phyloP scores from a whole-genome alignment of 176 grass and related monocot species.

The Triticum urartu region DNA sequence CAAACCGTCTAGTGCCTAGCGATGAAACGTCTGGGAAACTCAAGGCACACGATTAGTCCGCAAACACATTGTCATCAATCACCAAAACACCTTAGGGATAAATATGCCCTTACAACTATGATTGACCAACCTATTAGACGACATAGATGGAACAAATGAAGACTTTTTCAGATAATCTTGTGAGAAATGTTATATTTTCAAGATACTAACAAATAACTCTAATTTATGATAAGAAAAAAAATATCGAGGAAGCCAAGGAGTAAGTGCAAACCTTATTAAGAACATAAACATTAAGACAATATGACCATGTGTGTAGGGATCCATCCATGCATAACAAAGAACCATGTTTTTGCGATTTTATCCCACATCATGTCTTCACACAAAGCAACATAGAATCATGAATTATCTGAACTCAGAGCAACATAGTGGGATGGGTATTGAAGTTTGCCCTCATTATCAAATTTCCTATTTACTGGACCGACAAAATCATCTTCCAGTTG shows the following conservation, averaged over 20 bases:
- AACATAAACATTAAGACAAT: slow-evolving; percentile 79
- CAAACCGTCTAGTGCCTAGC: too few relatives aligned
- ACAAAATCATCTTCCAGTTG: slow-evolving; percentile 50
- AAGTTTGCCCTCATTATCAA: slow-evolving; percentile 35
- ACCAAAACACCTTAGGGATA: too few relatives aligned
- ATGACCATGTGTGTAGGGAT: slow-evolving; percentile 79
- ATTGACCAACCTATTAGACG: not conserved
- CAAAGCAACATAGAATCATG: slow-evolving; percentile 82
- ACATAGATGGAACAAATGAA: slow-evolving; percentile 5
- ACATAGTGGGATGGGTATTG: slow-evolving; percentile 66
- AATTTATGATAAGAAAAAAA: not conserved
- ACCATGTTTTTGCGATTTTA: slow-evolving; percentile 51
- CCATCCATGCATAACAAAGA: too few relatives aligned
- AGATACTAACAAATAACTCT: slow-evolving; percentile 17
- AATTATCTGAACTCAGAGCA: slow-evolving; percentile 95
- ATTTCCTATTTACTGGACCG: slow-evolving; percentile 33
- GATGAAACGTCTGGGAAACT: too few relatives aligned
- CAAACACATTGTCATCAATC: too few relatives aligned
- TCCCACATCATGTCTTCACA: slow-evolving; percentile 79
- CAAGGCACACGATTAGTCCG: too few relatives aligned
- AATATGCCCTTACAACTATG: not conserved
- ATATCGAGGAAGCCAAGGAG: slow-evolving; percentile 5
- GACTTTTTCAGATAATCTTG: not conserved
- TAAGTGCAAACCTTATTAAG: slow-evolving; percentile 47
- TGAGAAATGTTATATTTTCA: slow-evolving; percentile 17